A percentile compares a stretch with the other conserved stretches of the same genome.
Conservation (phyloP, 1,139 yeast genomes). For the Scheffersomyces parashehatae region DNA sequence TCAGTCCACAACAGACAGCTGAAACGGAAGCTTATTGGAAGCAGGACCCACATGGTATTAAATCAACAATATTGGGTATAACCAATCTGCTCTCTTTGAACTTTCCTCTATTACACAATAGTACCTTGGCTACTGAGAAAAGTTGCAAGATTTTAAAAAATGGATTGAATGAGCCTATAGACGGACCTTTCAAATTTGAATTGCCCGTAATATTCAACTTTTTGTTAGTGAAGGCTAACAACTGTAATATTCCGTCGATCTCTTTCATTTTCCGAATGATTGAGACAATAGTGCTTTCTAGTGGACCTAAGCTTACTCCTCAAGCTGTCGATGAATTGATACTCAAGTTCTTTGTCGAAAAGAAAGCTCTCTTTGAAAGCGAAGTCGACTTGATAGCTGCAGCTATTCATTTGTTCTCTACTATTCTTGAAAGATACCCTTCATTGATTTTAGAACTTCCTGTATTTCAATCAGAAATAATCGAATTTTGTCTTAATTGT, state of each 20-base stretch:
- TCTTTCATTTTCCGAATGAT: constrained; percentile 43
- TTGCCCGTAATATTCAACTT: constrained; percentile 44
- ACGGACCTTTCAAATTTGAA: constrained; percentile 62
- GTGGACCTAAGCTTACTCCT: constrained; percentile 24
- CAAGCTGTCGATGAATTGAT: constrained; percentile 31
- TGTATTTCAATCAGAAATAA: constrained; percentile 31
- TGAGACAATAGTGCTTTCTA: constrained; percentile 41
- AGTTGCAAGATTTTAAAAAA: constrained; percentile 57
- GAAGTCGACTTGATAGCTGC: constrained; percentile 59
- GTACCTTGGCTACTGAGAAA: constrained; percentile 51
- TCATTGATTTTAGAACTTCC: constrained; percentile 41
- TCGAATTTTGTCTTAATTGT: constrained; percentile 46
- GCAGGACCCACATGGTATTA: constrained; percentile 44
- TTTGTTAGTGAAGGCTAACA: constrained; percentile 38
- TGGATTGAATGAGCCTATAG: constrained; percentile 53
- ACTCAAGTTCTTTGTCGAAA: constrained; percentile 28
- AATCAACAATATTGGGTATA: constrained; percentile 38
- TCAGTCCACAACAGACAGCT: constrained; percentile 26
- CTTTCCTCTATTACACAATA: constrained; percentile 29
- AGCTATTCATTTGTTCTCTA: constrained; percentile 40
- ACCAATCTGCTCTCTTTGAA: constrained; percentile 46
- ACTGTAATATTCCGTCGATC: constrained; percentile 30
- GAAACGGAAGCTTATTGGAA: constrained; percentile 32
- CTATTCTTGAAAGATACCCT: constrained; percentile 54
- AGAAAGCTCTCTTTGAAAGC: constrained; percentile 34